phyloP scores from a whole-genome alignment of 1,139 yeast genomes.

The Hyphopichia wangnamkhiaoensis region DNA sequence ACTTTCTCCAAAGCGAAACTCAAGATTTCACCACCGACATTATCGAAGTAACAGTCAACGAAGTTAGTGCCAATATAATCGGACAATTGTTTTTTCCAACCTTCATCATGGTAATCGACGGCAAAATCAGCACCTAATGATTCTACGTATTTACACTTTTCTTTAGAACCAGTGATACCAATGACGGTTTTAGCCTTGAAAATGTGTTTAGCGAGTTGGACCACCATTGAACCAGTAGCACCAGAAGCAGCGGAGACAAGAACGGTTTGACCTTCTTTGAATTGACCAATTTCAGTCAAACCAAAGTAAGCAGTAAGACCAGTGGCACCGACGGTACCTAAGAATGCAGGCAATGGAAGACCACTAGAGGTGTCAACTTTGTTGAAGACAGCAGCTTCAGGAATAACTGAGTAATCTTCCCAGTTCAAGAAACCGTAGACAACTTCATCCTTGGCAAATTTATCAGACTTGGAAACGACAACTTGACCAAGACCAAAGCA shows the following conservation, averaged over 20 bases:
- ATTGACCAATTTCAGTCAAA: slow-evolving; percentile 43
- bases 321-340: slow-evolving; percentile 49
- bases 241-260: slow-evolving; percentile 69
- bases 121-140: slow-evolving; percentile 55
- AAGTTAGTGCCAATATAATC: slow-evolving; percentile 46
- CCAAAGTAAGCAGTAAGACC: slow-evolving; percentile 67
- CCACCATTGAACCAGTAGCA: slow-evolving; percentile 65
- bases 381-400: slow-evolving; percentile 19
- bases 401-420: slow-evolving; percentile 29
- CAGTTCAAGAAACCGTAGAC: slow-evolving; percentile 27
- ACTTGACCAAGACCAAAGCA: slow-evolving; percentile 24
- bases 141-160: slow-evolving; percentile 56
- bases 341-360: slow-evolving; percentile 26
- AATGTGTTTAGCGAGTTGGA: slow-evolving; percentile 58
- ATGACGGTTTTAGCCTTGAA: slow-evolving; percentile 57
- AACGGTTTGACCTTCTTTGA: slow-evolving; percentile 40
- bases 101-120: slow-evolving; percentile 54
- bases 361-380: slow-evolving; percentile 24
- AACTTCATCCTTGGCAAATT: slow-evolving; percentile 21
- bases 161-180: slow-evolving; percentile 65
- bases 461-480: slow-evolving; percentile 21
- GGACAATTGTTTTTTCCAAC: slow-evolving; percentile 42
- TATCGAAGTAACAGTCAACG: slow-evolving; percentile 54
- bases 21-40: slow-evolving; percentile 65
- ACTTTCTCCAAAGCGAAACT: slow-evolving; percentile 45